Evolutionary conservation across 441 rosid species (phyloP).

Genomic region (Geranium incanum): DNA sequence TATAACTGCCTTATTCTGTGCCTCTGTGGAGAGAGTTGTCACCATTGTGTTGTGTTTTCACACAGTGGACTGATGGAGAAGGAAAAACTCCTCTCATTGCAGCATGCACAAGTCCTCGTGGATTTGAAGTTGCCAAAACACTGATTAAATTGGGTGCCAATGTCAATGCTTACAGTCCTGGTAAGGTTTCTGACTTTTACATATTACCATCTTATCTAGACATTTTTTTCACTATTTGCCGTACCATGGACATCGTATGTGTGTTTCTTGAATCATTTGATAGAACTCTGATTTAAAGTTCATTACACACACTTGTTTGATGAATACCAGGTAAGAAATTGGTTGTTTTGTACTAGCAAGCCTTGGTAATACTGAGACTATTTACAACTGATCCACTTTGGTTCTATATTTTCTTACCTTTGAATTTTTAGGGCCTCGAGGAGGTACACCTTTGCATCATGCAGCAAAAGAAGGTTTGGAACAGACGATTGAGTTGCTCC

Average conservation of each 20-base stretch:
- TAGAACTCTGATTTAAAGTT: no score
- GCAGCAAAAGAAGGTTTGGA: slow-evolving; percentile 54
- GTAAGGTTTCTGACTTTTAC: slow-evolving; percentile 26
- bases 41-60: slow-evolving; percentile 1
- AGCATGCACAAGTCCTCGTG: slow-evolving; percentile 46
- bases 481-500: slow-evolving; percentile 44
- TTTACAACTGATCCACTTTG: no score
- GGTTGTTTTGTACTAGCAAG: no score
- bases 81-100: slow-evolving; percentile 49
- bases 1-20: no score
- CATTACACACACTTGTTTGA: no score
- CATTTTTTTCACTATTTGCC: no score
- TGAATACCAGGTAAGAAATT: no score
- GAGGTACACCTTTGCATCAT: slow-evolving; percentile 62
- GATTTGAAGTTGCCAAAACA: slow-evolving; percentile 33
- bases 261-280: no score
- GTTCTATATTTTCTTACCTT: no score
- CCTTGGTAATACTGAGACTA: no score
- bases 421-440: slow-evolving; percentile 37
- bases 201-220: not conserved
- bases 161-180: slow-evolving; percentile 60
- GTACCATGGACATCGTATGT: no score
- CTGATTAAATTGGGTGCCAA: slow-evolving; percentile 53
- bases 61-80: slow-evolving; percentile 47
- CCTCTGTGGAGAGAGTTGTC: no score